Percentiles rank a stretch among this genome's conserved stretches.
phyloP scores from a whole-genome alignment of 2,329 filamentous ascomycete species.

The Neofusicoccum kwambonambiense region DNA sequence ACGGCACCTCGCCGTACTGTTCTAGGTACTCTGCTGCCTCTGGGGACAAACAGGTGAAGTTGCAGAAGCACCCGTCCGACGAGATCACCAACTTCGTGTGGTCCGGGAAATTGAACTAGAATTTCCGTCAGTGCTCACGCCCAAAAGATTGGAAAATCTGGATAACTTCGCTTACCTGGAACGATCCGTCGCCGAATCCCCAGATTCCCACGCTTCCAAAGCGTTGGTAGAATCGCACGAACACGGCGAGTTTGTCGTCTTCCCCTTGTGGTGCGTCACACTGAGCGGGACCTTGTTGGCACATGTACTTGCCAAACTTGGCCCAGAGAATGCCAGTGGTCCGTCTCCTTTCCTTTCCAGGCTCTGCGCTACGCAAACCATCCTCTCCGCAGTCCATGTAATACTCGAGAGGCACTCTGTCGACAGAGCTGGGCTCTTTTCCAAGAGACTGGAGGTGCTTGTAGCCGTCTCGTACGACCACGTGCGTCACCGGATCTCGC shows the following conservation, averaged over 20 bases:
- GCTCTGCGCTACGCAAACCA: slow-evolving; percentile 63
- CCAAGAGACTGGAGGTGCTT: slow-evolving; percentile 68
- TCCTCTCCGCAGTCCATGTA: slow-evolving; percentile 68
- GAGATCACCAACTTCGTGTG: slow-evolving; percentile 83
- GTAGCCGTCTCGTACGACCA: slow-evolving; percentile 70
- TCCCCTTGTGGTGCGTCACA: slow-evolving; percentile 43
- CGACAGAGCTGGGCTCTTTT: slow-evolving; percentile 49
- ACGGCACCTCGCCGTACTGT: slow-evolving; percentile 58
- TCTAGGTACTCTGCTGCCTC: slow-evolving; percentile 67
- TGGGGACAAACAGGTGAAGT: slow-evolving; percentile 74
- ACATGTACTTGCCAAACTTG: slow-evolving; percentile 71
- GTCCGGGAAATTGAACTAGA: slow-evolving; percentile 80
- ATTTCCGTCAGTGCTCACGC: slow-evolving; percentile 24
- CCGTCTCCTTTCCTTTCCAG: slow-evolving; percentile 56
- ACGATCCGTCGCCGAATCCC: slow-evolving; percentile 76
- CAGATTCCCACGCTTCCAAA: slow-evolving; percentile 79
- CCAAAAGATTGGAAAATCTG: too few species aligned
- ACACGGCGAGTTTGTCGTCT: slow-evolving; percentile 29
- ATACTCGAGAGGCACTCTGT: slow-evolving; percentile 60
- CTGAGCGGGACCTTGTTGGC: slow-evolving; percentile 40
- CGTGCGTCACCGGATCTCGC: slow-evolving; percentile 63
- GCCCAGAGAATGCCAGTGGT: slow-evolving; percentile 62
- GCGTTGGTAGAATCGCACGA: slow-evolving; percentile 79
- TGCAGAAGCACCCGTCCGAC: slow-evolving; percentile 69
- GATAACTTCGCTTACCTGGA: slow-evolving; percentile 57